Percentiles rank a stretch among this genome's conserved stretches.
Evolutionary conservation across 1,139 yeast genomes (phyloP).

Genomic region (Scheffersomyces illinoinensis): DNA sequence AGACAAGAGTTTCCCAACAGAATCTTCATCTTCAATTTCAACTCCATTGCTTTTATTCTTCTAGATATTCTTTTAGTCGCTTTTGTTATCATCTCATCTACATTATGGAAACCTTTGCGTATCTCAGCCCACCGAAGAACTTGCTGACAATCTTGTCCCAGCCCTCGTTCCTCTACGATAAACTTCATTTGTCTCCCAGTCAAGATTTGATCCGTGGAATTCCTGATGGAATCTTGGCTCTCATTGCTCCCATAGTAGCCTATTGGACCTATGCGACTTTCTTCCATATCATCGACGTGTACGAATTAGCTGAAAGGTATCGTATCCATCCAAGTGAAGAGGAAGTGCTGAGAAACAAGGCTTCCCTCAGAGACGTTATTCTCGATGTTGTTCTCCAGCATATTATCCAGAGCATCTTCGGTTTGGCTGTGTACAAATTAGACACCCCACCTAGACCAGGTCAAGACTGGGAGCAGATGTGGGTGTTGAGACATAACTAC

Average conservation of each 20-base stretch:
- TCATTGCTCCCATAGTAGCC: slow-evolving; percentile 72
- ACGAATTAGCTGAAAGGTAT: slow-evolving; percentile 74
- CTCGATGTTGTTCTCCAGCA: slow-evolving; percentile 86
- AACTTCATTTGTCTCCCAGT: slow-evolving; percentile 18
- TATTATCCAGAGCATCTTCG: slow-evolving; percentile 73
- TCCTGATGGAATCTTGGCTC: slow-evolving; percentile 73
- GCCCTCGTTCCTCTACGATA: slow-evolving; percentile 11
- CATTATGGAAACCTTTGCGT: background rate
- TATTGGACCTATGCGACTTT: slow-evolving; percentile 79
- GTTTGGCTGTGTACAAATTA: slow-evolving; percentile 50
- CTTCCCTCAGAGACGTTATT: slow-evolving; percentile 65
- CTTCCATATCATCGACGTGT: slow-evolving; percentile 74
- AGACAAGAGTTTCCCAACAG: background rate
- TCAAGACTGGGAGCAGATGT: slow-evolving; percentile 64
- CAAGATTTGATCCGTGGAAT: slow-evolving; percentile 53
- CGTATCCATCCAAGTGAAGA: slow-evolving; percentile 93
- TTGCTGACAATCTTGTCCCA: slow-evolving; percentile 16
- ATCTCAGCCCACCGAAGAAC: slow-evolving; percentile 17
- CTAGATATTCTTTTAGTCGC: background rate
- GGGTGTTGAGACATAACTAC: slow-evolving; percentile 55
- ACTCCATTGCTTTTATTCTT: background rate
- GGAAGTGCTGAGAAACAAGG: slow-evolving; percentile 73
- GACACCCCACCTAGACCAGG: slow-evolving; percentile 76
- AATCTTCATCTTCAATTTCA: background rate
- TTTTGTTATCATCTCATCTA: background rate